Percentiles rank a stretch among this genome's conserved stretches.
Conservation (phyloP, 305 asterid species). For the Fraxinus latifolia region DNA sequence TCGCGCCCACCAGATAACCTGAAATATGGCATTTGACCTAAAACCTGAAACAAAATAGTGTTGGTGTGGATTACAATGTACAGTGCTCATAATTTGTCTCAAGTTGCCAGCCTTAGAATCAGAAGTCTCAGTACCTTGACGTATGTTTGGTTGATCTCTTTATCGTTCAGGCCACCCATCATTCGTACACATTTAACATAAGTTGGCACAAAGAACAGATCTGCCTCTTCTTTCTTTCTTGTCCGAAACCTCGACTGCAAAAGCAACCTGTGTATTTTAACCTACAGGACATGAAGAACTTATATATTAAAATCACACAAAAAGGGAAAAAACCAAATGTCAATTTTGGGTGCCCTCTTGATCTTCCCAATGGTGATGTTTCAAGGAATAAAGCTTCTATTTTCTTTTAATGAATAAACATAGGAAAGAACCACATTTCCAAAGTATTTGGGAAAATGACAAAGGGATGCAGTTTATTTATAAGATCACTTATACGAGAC, state of each 20-base stretch:
- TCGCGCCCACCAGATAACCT: slow-evolving; percentile 88
- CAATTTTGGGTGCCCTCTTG: background rate
- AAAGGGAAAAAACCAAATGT: background rate
- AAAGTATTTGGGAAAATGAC: background rate
- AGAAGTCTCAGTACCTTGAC: slow-evolving; percentile 56
- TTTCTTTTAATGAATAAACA: background rate
- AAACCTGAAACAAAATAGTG: slow-evolving; percentile 67
- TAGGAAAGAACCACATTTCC: background rate
- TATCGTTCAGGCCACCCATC: slow-evolving; percentile 92
- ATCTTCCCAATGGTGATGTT: background rate
- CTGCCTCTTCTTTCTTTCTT: slow-evolving; percentile 73
- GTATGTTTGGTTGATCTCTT: slow-evolving; percentile 85
- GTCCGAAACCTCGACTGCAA: slow-evolving; percentile 68
- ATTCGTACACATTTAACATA: slow-evolving; percentile 88
- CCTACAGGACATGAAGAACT: slow-evolving; percentile 41
- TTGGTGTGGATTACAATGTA: slow-evolving; percentile 25
- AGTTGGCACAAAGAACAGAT: slow-evolving; percentile 83
- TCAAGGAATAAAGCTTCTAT: background rate
- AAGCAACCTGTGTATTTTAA: slow-evolving; percentile 79
- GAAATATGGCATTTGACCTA: slow-evolving; percentile 94
- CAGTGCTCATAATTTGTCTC: slow-evolving; percentile 12
- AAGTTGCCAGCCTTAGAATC: slow-evolving; percentile 8
- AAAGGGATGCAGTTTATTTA: background rate
- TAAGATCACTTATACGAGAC: background rate
- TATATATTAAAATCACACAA: background rate